phyloP scores from a whole-genome alignment of 2,329 filamentous ascomycete genomes.

The Fusarium sp. region DNA sequence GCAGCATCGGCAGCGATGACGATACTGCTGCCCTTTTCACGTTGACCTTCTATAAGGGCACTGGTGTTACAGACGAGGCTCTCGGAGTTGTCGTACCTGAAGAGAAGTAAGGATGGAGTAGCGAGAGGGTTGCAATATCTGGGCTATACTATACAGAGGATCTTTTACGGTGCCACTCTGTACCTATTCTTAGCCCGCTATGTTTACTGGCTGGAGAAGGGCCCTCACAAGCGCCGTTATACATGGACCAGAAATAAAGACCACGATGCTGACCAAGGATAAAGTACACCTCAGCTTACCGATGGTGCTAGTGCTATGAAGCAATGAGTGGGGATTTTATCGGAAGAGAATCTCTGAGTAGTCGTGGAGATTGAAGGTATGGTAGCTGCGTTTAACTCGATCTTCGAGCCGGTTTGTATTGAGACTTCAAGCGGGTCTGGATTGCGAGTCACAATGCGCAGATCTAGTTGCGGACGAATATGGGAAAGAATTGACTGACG shows the following conservation, averaged over 20 bases:
- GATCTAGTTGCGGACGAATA: too few relatives aligned
- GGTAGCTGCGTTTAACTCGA: too few relatives aligned
- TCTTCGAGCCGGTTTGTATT: too few relatives aligned
- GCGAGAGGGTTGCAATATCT: neutral
- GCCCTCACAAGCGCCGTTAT: neutral
- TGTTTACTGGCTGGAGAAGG: accelerated
- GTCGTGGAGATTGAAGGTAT: neutral
- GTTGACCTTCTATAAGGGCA: neutral
- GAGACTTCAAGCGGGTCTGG: too few relatives aligned
- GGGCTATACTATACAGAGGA: too few relatives aligned
- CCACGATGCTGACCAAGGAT: neutral
- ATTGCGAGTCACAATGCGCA: neutral
- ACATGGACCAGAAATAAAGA: neutral
- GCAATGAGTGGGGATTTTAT: accelerated
- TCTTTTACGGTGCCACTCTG: neutral
- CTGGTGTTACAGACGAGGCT: neutral
- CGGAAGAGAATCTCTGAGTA: neutral
- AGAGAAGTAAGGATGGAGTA: neutral
- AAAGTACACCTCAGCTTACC: neutral
- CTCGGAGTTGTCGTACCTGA: accelerated
- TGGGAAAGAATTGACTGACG: neutral
- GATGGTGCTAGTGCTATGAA: neutral
- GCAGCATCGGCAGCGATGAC: neutral
- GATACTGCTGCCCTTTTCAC: neutral
- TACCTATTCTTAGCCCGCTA: neutral